Evolutionary conservation across 1,139 yeast genomes (phyloP).

Genomic region (Blastobotrys niveus): DNA sequence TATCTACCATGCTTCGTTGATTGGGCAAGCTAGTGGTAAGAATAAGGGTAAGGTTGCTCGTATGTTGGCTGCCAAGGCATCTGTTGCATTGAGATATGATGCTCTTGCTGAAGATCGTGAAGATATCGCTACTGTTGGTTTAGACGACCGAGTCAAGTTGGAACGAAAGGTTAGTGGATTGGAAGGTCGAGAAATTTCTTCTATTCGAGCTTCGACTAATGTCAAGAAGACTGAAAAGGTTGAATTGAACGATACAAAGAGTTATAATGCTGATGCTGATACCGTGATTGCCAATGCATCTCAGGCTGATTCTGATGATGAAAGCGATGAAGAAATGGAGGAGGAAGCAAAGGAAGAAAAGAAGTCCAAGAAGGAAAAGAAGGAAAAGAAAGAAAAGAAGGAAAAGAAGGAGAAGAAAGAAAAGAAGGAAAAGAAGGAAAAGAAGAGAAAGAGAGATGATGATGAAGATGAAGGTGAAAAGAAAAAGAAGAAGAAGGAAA

Average conservation of each 20-base stretch:
- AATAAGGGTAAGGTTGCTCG: conserved; percentile 99
- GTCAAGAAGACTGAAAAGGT: conserved; percentile 53
- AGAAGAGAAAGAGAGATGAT: conserved; percentile 23
- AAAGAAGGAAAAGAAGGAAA: conserved; percentile 25
- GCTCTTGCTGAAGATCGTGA: conserved; percentile 91
- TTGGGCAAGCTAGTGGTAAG: conserved; percentile 95
- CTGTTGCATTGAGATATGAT: conserved; percentile 93
- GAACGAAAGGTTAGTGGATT: conserved; percentile 91
- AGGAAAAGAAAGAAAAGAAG: conserved; percentile 24
- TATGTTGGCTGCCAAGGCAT: conserved; percentile 97
- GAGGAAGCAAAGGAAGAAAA: conserved; percentile 25
- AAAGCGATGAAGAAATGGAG: conserved; percentile 25
- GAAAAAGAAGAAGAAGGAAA: conserved; percentile 20
- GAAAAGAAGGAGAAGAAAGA: conserved; percentile 18
- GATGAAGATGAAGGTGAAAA: conserved; percentile 19
- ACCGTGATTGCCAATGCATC: conserved; percentile 22
- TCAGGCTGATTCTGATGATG: conserved; percentile 24
- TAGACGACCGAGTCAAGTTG: conserved; percentile 86
- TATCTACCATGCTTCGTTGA: conserved; percentile 92
- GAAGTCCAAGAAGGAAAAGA: conserved; percentile 25
- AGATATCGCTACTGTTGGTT: conserved; percentile 90
- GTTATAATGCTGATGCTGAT: conserved; percentile 74
- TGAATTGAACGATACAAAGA: conserved; percentile 66
- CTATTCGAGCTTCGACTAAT: conserved; percentile 33
- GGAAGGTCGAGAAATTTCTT: conserved; percentile 68